Base-by-base conservation (phyloP, 2,329 filamentous ascomycete species). In the Bisporella sp. region DNA sequence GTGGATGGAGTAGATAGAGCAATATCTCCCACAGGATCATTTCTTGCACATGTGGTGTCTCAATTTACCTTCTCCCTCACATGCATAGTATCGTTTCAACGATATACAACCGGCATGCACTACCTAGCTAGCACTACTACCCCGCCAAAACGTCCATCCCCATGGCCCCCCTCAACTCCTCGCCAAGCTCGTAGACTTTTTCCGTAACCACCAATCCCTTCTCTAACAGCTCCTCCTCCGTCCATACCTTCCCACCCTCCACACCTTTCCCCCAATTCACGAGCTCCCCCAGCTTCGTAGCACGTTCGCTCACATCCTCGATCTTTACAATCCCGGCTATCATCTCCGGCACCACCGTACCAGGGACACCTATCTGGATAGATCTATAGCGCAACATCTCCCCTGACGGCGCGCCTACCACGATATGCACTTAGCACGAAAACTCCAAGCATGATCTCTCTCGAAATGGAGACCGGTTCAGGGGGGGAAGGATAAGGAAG, bases 301-400 rank as follows among this genome's bases (percentile, higher is more conserved):
- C 37, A 12, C 37, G 37, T 41, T 41, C 4, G 12, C 5, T 84
- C 3, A 82, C 77, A 68, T 84, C 81, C 48, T 77, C n/a, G 35
- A 37, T 37, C 8, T 37, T n/a, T 37, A 9, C 71, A 49, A 84
- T 79, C 4, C 65, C 66, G 4, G 72, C 65, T 56, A 82, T 76
- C 70, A 75, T 76, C 41, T 77, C 68, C 37, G 71, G 66, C 4
- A 72, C 67, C 73, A 75, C 82, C 31, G 58, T 64, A 31, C 64
- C 47, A 79, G 56, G 1, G 62, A 62, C 2, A 64, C 70, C 80
- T 54, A 84, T 76, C 68, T 84, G 80, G 31, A 84, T 78, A 59
- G 77, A 81, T 41, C 80, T 67, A 59, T 78, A 73, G 6, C 58
- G 62, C 47, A 82, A 54, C 54, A 66, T 69, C 8, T 63, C 71